Percentiles rank a stretch among this genome's conserved stretches.
phyloP scores from a whole-genome alignment of 257 asterid species.

The Gentiana dahurica region DNA sequence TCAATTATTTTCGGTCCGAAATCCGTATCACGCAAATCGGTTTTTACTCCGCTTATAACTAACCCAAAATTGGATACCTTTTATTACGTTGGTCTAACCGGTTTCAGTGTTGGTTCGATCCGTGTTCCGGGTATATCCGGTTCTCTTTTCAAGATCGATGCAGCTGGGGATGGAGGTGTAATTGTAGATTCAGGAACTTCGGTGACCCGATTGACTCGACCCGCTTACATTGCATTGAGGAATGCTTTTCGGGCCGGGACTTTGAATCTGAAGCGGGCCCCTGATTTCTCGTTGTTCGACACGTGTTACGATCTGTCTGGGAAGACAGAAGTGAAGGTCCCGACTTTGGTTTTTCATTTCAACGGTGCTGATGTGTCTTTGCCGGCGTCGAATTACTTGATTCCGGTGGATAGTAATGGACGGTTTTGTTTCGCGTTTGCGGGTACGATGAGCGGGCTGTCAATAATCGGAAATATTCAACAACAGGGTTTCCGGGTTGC shows the following conservation, averaged over 20 bases:
- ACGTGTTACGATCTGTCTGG: conserved; percentile 68
- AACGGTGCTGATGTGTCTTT: conserved; percentile 55
- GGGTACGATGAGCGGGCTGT: conserved; percentile 45
- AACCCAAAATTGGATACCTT: conserved; percentile 57
- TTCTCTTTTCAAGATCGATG: conserved; percentile 39
- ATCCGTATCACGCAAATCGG: conserved; percentile 38
- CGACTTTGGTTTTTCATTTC: conserved; percentile 70
- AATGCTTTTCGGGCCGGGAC: conserved; percentile 51
- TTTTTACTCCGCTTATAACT: conserved; percentile 41
- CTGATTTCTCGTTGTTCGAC: conserved; percentile 50
- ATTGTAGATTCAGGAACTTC: conserved; percentile 76
- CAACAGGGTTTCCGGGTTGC: conserved; percentile 27
- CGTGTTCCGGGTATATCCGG: conserved; percentile 33
- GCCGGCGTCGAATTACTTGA: conserved; percentile 73
- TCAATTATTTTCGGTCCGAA: conserved; percentile 47
- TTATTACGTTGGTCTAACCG: conserved; percentile 47
- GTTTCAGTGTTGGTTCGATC: conserved; percentile 58
- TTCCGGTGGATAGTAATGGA: conserved; percentile 61
- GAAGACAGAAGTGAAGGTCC: conserved; percentile 60
- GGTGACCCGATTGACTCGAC: conserved; percentile 51
- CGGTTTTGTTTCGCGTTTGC: conserved; percentile 77
- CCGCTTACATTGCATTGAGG: conserved; percentile 56
- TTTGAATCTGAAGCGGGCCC: conserved; percentile 23
- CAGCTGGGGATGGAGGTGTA: conserved; percentile 50
- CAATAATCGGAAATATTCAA: conserved; percentile 29